Base-by-base conservation (phyloP, 139 green algal species). In the Chlorella sp. region DNA sequence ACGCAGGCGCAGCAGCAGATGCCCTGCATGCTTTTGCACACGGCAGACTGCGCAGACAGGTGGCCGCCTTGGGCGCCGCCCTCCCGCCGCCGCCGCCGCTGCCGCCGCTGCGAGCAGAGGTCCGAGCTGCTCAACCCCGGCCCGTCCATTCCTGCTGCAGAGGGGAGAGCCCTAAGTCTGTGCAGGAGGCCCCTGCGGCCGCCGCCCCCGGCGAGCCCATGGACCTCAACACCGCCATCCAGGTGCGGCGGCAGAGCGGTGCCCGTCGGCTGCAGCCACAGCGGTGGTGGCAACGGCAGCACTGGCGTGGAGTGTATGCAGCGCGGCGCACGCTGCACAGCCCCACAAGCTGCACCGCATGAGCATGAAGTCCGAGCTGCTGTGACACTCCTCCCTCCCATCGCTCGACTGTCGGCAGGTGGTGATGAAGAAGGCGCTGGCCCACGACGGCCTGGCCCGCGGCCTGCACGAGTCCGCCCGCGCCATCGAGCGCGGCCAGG, bases 381-480 rank as follows among this genome's bases (percentile, higher is more conserved):
- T n/a, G n/a, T n/a, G n/a, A n/a, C n/a, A n/a, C n/a, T n/a, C n/a
- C n/a, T n/a, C n/a, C n/a, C 3, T 36, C 21, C 69, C 11, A 7
- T 36, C 34, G 30, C 36, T 55, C 80, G 30, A 12, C 69, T 15
- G 5, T 34, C 9, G 11, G 25, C 70, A 78, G 82, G 81, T 96
- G 81, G 97, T 99, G 68, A 93, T 99, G 79, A 99, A 99, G 94
- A 99, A 99, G 94, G 91, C 97, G 4, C 91, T 99, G 80, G 96
- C 96, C 25, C 94, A 99, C 89, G 97, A 99, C 85, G 97, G 97
- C 65, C 95, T 99, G 78, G 84, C 94, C 39, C 93, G 98, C 51
- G 98, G 98, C 79, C 95, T 99, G 84, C 94, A 98, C 83, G 98
- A 99, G 94, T 93, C 93, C 36, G 89, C 84, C 70, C 93, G 87